Evolutionary conservation across 1,284 basidiomycete species (phyloP).

Genomic region (Malassezia slooffiae): DNA sequence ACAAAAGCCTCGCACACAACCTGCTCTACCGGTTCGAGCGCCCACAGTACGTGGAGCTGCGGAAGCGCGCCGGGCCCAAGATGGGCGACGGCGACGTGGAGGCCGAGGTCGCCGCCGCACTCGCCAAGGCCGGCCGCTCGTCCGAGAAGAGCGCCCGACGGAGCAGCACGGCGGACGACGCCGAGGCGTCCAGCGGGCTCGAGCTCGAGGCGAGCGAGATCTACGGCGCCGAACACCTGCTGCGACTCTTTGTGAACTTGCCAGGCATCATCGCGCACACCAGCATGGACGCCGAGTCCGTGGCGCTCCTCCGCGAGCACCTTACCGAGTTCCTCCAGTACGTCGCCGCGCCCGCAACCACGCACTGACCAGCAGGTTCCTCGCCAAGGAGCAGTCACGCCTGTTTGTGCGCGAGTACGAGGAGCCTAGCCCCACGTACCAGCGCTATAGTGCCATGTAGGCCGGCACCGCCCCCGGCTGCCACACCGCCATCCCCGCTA

Average conservation of each 20-base stretch:
- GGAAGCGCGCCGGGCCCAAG: conserved; percentile 59
- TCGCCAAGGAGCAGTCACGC: conserved; percentile 57
- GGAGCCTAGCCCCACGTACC: conserved; percentile 60
- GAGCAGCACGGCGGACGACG: not conserved
- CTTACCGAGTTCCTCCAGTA: conserved; percentile 77
- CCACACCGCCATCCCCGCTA: not conserved
- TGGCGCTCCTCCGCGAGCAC: conserved; percentile 73
- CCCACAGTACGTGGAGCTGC: conserved; percentile 73
- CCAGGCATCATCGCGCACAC: conserved; percentile 73
- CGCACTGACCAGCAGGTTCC: conserved; percentile 52
- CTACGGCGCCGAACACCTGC: conserved; percentile 87
- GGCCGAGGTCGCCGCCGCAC: conserved; percentile 48
- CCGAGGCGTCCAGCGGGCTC: not conserved
- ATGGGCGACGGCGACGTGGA: conserved; percentile 25
- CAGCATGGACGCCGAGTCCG: conserved; percentile 78
- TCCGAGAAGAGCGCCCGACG: not conserved
- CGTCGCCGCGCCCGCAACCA: conserved; percentile 46
- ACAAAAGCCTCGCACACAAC: conserved; percentile 76
- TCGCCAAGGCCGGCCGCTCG: conserved; percentile 17
- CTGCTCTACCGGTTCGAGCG: conserved; percentile 89
- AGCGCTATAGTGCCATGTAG: conserved; percentile 52
- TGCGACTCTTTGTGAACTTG: conserved; percentile 69
- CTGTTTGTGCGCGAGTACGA: conserved; percentile 66
- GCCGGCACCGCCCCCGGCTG: too few relatives aligned
- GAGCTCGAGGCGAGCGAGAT: conserved; percentile 71